Evolutionary conservation across 1,284 basidiomycete genomes (phyloP).

Genomic region (Cutaneotrichosporon daszewskae): DNA sequence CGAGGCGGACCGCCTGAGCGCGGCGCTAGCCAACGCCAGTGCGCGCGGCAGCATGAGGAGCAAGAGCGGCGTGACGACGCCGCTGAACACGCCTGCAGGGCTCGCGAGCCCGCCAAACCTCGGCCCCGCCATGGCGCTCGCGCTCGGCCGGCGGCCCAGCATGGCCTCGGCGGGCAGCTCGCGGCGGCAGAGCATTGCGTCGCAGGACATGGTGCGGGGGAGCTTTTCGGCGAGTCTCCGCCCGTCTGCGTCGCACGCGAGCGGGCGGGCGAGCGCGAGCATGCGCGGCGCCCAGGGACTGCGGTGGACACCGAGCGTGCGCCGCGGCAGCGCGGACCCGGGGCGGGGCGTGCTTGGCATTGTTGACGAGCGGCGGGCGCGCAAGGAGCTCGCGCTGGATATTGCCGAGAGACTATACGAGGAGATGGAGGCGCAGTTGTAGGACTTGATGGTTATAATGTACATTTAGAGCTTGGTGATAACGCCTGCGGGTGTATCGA

Average conservation of each 20-base stretch:
- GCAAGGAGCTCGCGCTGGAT: conserved; percentile 11
- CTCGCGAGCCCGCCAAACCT: too few relatives aligned
- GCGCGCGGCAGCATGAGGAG: neutral
- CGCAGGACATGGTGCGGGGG: too few relatives aligned
- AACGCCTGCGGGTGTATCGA: too few relatives aligned
- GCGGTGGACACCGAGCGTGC: neutral
- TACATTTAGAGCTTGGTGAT: too few relatives aligned
- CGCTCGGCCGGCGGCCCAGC: neutral
- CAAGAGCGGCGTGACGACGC: neutral
- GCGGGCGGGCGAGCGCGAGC: neutral
- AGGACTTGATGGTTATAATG: neutral
- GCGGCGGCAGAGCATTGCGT: neutral
- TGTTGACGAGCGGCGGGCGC: conserved; percentile 3
- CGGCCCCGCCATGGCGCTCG: too few relatives aligned
- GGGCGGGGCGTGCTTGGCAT: neutral
- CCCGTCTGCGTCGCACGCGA: neutral
- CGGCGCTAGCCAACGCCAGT: neutral
- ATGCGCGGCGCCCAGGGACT: neutral
- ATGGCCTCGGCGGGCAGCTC: neutral
- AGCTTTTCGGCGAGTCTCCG: too few relatives aligned
- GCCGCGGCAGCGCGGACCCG: neutral
- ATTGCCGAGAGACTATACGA: conserved; percentile 18
- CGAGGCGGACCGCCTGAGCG: neutral
- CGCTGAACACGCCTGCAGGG: neutral
- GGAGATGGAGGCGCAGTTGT: conserved; percentile 19